phyloP scores from a whole-genome alignment of 169 alveolate species.

The Plasmodium reichenowi region DNA sequence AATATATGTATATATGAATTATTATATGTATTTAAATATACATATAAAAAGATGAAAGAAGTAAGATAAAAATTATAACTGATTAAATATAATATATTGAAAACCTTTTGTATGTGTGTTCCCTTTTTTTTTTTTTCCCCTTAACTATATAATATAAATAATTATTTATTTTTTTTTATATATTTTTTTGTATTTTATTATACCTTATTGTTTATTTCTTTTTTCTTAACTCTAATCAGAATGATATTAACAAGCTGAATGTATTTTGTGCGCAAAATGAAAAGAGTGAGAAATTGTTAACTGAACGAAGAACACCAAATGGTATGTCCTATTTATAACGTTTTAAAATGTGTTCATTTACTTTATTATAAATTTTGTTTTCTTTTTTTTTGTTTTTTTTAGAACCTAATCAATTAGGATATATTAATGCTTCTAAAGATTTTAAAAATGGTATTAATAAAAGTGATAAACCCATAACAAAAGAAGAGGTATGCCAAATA shows the following conservation, averaged over 20 bases:
- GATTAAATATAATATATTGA: no score
- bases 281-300: background rate
- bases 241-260: conserved; percentile 6
- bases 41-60: no score
- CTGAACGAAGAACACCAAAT: background rate
- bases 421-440: conserved; percentile 29
- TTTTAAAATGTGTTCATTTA: background rate
- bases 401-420: conserved; percentile 67
- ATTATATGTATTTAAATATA: no score
- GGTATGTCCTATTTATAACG: background rate
- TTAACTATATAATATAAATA: no score
- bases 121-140: no score
- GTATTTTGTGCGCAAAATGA: conserved; percentile 2
- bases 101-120: no score
- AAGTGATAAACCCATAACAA: conserved; percentile 14
- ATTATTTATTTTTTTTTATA: no score
- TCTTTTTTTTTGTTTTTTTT: background rate
- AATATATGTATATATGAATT: no score
- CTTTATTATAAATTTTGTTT: background rate
- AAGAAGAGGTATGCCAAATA: conserved; percentile 56
- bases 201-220: no score
- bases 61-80: no score
- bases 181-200: no score
- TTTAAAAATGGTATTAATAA: conserved; percentile 7
- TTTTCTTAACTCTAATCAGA: background rate